These are phyloP conservation scores for Alnus rubra DNA, from an alignment of 306 rosid genomes.

Conservation along the genomic window DNA sequence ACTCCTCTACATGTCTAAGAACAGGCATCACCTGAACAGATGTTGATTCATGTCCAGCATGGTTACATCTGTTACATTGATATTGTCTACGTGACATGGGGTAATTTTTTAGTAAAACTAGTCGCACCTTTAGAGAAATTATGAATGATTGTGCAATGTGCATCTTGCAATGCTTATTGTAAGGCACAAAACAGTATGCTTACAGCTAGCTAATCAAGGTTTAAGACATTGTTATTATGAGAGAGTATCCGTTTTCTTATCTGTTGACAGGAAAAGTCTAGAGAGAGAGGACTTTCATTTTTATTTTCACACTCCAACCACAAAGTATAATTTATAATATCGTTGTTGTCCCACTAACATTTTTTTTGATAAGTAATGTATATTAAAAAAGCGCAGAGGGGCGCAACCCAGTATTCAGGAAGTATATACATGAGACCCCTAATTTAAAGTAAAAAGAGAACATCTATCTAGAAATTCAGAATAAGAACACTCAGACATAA, in stretches of 20 bases:
- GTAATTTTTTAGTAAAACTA: background rate
- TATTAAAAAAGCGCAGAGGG: too few relatives aligned
- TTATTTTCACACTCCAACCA: background rate
- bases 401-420: too few relatives aligned
- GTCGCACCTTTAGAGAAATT: background rate
- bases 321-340: background rate
- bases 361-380: too few relatives aligned
- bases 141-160: slow-evolving; percentile 9
- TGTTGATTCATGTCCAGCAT: background rate
- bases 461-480: too few relatives aligned
- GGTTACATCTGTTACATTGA: background rate
- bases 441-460: too few relatives aligned
- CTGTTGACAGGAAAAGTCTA: too few relatives aligned
- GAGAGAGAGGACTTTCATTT: background rate
- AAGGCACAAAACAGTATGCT: background rate
- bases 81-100: background rate
- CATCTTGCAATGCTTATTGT: background rate
- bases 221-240: background rate
- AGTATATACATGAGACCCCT: too few relatives aligned
- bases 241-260: too few relatives aligned
- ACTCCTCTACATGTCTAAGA: slow-evolving; percentile 9
- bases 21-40: background rate
- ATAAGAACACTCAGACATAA: too few relatives aligned
- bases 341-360: too few relatives aligned
- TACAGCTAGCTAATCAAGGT: background rate